Evolutionary conservation across 2,329 filamentous ascomycete species (phyloP).

Genomic region (Cordyceps fumosorosea): DNA sequence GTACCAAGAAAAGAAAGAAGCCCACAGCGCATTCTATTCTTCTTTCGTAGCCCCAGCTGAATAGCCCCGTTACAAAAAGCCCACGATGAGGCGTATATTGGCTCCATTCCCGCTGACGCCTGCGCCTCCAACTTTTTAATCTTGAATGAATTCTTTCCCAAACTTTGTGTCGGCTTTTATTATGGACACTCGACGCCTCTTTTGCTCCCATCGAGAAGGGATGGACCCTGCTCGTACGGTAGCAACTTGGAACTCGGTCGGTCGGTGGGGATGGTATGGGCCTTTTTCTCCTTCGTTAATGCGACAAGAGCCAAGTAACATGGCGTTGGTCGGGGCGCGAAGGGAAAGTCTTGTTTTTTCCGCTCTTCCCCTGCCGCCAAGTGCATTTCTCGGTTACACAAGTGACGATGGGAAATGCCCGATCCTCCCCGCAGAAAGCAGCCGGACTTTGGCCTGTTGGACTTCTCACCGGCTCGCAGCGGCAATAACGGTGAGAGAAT

Average conservation of each 20-base stretch:
- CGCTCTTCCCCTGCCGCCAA: too few species aligned
- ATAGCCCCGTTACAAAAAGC: background rate
- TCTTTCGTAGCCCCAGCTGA: conserved; percentile 3
- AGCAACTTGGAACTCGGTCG: background rate
- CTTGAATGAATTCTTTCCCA: background rate
- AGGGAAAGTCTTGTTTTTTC: too few species aligned
- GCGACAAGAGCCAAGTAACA: too few species aligned
- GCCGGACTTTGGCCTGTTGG: too few species aligned
- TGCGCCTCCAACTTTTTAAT: background rate
- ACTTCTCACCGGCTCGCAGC: too few species aligned
- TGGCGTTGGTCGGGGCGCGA: too few species aligned
- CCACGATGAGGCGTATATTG: conserved; percentile 9
- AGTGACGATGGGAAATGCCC: too few species aligned
- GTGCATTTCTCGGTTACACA: too few species aligned
- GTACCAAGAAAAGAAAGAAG: background rate
- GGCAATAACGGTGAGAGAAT: background rate
- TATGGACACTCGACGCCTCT: background rate
- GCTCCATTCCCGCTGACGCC: background rate
- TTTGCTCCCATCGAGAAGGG: background rate
- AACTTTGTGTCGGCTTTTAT: background rate
- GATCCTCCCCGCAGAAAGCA: too few species aligned
- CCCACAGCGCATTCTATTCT: background rate
- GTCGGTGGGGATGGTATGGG: too few species aligned
- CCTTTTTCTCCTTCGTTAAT: too few species aligned
- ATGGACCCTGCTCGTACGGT: background rate